Conservation (phyloP, 306 rosid genomes). For the Inga leiocalycina region DNA sequence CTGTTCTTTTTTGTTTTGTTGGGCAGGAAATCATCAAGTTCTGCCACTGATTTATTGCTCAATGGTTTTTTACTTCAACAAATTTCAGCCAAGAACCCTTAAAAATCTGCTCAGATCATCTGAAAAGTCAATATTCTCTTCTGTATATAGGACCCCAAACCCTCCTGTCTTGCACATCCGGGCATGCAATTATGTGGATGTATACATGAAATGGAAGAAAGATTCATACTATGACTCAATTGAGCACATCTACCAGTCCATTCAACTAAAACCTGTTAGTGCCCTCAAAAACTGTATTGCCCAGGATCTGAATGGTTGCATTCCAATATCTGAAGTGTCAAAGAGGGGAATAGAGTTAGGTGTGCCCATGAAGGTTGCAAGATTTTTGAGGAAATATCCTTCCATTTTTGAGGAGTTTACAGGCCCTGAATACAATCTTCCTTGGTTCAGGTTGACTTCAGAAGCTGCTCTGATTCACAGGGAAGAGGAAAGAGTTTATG, state of each 20-base stretch:
- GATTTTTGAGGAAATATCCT: conserved; percentile 81
- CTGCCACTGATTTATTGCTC: neutral
- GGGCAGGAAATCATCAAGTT: conserved; percentile 6
- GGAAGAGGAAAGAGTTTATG: conserved; percentile 68
- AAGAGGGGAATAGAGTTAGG: conserved; percentile 66
- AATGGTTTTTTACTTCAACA: conserved; percentile 46
- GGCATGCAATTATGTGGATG: conserved; percentile 66
- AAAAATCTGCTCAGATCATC: conserved; percentile 28
- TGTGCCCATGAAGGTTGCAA: conserved; percentile 74
- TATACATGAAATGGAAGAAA: conserved; percentile 91
- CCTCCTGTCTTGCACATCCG: conserved; percentile 48
- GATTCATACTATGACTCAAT: conserved; percentile 73
- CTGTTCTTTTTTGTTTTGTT: neutral
- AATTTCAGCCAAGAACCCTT: conserved; percentile 38
- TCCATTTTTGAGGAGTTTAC: conserved; percentile 80
- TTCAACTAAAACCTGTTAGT: conserved; percentile 63
- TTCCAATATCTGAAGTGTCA: conserved; percentile 78
- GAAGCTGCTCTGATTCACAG: conserved; percentile 76
- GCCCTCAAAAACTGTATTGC: conserved; percentile 76
- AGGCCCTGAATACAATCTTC: conserved; percentile 69
- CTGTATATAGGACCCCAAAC: conserved; percentile 10
- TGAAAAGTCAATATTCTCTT: conserved; percentile 33
- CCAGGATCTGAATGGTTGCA: conserved; percentile 60
- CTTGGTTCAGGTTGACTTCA: conserved; percentile 86
- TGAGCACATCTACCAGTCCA: conserved; percentile 69